Evolutionary conservation across 371 early-diverging fungal genomes (phyloP), one percentile per base, ranked within the genome.

Genomic region (Nematocida ausubeli): DNA sequence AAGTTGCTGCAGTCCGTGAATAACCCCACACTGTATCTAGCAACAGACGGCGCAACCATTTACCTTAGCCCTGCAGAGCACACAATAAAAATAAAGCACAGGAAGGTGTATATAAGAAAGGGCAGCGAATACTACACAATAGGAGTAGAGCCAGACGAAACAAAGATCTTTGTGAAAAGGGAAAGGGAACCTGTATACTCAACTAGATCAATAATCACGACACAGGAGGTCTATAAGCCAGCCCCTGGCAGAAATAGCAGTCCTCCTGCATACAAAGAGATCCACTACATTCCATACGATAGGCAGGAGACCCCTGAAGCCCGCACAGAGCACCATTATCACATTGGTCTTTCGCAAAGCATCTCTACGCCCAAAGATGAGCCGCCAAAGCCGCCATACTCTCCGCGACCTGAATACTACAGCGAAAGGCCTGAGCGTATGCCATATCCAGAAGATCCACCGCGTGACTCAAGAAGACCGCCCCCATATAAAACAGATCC

Each of bases 61-160:
- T n/a, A 28, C 12, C 54, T 75, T 5, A 28, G 67, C 19, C 40
- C 50, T 1, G 30, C 3, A 7, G 65, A 47, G 34, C 57, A 65
- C 16, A 28, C 22, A 3, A 37, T 67, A 3, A 55, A 34, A 34
- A 67, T 75, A n/a, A 19, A 55, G 16, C 19, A 66, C 19, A 28
- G 67, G 40, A 75, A 51, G 39, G 30, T 75, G 9, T 66, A 37
- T 22, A 26, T 75, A 16, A 32, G 57, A 39, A 26, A 16, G 32
- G 24, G 66, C 35, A 28, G 32, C 16, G 42, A 30, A n/a, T 55
- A 26, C 39, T 75, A 75, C 52, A 34, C 65, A 30, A 75, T 75
- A 56, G 78, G 78, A n/a, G 67, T 42, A 22, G 52, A 19, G 22
- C 64, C 65, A 19, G 78, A 66, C 32, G 78, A 51, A 44, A 19